Conservation (phyloP, 768 basidiomycete species). For the Trametopsis cervina region DNA sequence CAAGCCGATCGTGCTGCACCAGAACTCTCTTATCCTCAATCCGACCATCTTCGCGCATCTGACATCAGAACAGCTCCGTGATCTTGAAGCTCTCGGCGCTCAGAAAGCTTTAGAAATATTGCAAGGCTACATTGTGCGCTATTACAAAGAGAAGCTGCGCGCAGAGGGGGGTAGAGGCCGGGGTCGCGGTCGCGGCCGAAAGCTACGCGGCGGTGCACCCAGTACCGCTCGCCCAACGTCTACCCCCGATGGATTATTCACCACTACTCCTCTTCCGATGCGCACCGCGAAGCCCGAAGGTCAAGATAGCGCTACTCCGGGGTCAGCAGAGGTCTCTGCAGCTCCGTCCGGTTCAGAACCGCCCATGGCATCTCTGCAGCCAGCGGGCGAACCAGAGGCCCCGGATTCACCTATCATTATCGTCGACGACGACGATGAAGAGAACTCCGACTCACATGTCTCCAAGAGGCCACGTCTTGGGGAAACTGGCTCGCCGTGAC, state of each 20-base stretch:
- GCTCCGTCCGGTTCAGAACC: slow-evolving; percentile 17
- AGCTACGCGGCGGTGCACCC: slow-evolving; percentile 32
- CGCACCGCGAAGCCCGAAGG: slow-evolving; percentile 16
- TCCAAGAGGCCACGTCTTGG: slow-evolving; percentile 40
- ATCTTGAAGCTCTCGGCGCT: slow-evolving; percentile 75
- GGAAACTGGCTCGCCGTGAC: too few relatives aligned
- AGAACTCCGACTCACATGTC: slow-evolving; percentile 14
- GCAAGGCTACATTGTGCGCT: slow-evolving; percentile 79
- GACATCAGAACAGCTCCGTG: slow-evolving; percentile 62
- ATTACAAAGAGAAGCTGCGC: slow-evolving; percentile 67
- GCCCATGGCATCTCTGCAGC: slow-evolving; percentile 10
- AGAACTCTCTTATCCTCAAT: slow-evolving; percentile 77
- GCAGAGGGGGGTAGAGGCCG: slow-evolving; percentile 29
- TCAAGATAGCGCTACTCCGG: slow-evolving; percentile 5
- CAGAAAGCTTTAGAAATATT: slow-evolving; percentile 75
- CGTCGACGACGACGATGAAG: slow-evolving; percentile 49
- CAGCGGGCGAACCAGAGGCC: slow-evolving; percentile 20
- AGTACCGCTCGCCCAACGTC: slow-evolving; percentile 16
- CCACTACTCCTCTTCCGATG: slow-evolving; percentile 34
- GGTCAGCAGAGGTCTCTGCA: slow-evolving; percentile 26
- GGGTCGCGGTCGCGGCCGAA: slow-evolving; percentile 34
- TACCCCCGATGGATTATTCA: slow-evolving; percentile 31
- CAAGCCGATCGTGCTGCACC: slow-evolving; percentile 74
- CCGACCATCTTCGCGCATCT: slow-evolving; percentile 80
- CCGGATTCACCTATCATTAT: slow-evolving; percentile 48